Evolutionary conservation across 768 basidiomycete genomes (phyloP).

Genomic region (Lactarius quietus): DNA sequence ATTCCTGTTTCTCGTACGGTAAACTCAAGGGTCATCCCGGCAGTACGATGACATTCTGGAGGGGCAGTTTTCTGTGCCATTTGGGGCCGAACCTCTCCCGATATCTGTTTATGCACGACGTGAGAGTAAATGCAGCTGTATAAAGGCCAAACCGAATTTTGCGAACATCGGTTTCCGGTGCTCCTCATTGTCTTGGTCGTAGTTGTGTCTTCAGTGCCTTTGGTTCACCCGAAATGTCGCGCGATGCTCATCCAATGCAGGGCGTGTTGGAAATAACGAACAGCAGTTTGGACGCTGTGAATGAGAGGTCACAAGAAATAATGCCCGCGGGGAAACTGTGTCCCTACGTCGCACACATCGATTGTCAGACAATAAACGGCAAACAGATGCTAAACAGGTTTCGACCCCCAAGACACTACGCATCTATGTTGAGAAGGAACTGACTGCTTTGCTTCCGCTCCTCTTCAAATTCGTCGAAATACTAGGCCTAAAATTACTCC

Average conservation of each 20-base stretch:
- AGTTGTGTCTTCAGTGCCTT: conserved; percentile 30
- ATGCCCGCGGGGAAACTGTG: conserved; percentile 67
- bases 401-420: conserved; percentile 76
- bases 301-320: conserved; percentile 59
- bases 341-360: conserved; percentile 45
- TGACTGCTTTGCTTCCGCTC: too few species aligned
- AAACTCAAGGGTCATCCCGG: conserved; percentile 50
- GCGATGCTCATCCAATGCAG: conserved; percentile 67
- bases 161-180: conserved; percentile 50
- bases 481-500: too few species aligned
- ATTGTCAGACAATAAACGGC: conserved; percentile 6
- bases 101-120: conserved; percentile 46
- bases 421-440: conserved; percentile 69
- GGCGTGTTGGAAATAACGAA: conserved; percentile 68
- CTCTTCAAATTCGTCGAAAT: too few species aligned
- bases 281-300: conserved; percentile 58
- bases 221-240: conserved; percentile 46
- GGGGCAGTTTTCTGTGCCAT: conserved; percentile 54
- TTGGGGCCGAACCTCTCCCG: conserved; percentile 67
- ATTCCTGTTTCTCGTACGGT: conserved; percentile 47
- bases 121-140: conserved; percentile 42
- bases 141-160: conserved; percentile 86
- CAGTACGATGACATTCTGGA: conserved; percentile 67
- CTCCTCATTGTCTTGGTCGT: conserved; percentile 40
- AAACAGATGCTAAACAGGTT: neutral